Evolutionary conservation across 352 stramenopile genomes (phyloP).

Genomic region (Aphanomyces invadans): DNA sequence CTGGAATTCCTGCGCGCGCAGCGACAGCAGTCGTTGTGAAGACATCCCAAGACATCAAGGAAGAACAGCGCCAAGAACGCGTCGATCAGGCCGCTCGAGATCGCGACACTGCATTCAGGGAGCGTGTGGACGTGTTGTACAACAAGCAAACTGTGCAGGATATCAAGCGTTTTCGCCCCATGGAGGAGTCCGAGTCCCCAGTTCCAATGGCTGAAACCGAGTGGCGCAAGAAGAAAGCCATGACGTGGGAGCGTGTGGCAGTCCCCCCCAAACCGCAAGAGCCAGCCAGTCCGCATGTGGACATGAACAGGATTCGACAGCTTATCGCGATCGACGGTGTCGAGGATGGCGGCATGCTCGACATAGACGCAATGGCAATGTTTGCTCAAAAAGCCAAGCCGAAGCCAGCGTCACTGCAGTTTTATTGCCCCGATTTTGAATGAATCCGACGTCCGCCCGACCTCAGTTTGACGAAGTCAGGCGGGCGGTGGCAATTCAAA

Average conservation of each 20-base stretch:
- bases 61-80: neutral
- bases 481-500: neutral
- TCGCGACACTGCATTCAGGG: neutral
- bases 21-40: neutral
- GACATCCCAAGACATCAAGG: neutral
- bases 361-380: neutral
- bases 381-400: neutral
- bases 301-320: constrained; percentile 12
- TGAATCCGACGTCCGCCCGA: too few species aligned
- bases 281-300: neutral
- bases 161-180: neutral
- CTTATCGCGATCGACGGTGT: constrained; percentile 10
- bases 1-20: neutral
- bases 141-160: neutral
- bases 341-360: neutral
- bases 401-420: neutral
- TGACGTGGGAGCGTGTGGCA: neutral
- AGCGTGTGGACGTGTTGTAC: neutral
- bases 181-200: neutral
- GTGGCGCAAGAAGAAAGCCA: constrained; percentile 15
- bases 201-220: neutral
- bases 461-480: neutral
- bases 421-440: constrained; percentile 11
- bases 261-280: neutral
- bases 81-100: neutral